Base-by-base conservation (phyloP, 108 stramenopile genomes). In the Skeletonema potamos region DNA sequence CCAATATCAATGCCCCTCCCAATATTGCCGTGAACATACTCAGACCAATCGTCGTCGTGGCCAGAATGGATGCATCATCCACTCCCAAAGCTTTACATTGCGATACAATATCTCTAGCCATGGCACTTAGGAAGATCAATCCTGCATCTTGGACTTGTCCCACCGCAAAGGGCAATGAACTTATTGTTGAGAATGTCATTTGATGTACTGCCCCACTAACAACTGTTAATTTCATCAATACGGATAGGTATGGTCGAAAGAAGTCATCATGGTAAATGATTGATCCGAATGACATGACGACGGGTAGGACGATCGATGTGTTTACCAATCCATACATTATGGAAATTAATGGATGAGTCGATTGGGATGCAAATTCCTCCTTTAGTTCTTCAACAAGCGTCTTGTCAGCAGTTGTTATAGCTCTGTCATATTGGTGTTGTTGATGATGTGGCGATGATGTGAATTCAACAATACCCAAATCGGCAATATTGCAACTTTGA, bases 111-210 rank as follows among this genome's bases (percentile, higher is more conserved):
- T 82, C 68, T 13, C 63, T 64, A 0, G 97, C 94, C 87, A 99
- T 99, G 56, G 82, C 77, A 32, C 85, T 82, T 46, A 99, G 80
- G 76, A 99, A 99, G 68, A 99, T 99, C 30, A 99, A 81, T 2
- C 98, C 79, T 9, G 98, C 98, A 81, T 99, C 98, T 81, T 98
- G 98, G 1, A 98, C 98, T 66, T 92, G 91, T 15, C 98, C 97
- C 20, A 98, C 94, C 6, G 97, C 96, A 74, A 97, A 99, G 18
- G 95, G 93, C 15, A 99, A 73, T 8, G 87, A 80, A 56, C 85
- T 87, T 27, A 94, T 73, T 12, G 89, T 62, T 11, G 89, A 89
- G 81, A 99, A 99, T 30, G 87, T 87, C 4, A 95, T 34, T 85
- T 99, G 98, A 75, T 99, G 98, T 43, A 99, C 84, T 51, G 94